Evolutionary conservation across 345 rosid genomes (phyloP), one percentile per base, ranked within the genome.

Genomic region (Acer saccharum): DNA sequence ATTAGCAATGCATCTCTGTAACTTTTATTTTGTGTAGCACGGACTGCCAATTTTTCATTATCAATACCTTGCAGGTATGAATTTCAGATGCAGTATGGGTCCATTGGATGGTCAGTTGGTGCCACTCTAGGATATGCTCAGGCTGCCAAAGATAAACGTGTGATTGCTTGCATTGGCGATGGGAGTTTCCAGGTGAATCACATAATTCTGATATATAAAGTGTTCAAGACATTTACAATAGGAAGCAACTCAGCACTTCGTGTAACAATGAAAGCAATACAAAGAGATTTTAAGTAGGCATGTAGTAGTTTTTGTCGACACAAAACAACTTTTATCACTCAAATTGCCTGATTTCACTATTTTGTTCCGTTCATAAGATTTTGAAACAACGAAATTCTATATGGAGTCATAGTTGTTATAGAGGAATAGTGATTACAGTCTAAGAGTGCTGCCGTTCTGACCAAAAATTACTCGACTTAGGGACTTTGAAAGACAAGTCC

Each of bases 51-150:
- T 69, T 62, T 62, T 39, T 58, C 72, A 29, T 77, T 61, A 62
- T 71, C 50, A 35, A 64, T 65, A 68, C 57, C 74, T 21, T 80
- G 54, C 76, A 91, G 95, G 46, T 91, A 89, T 65, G 95, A 91
- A 73, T 91, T 91, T 82, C 95, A 91, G 83, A 91, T 91, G 95
- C 95, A 91, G 67, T 91, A 89, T 77, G 95, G 95, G 78, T 91
- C 95, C 20, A 91, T 91, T 67, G 95, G 95, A 68, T 91, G 95
- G 95, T 88, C 95, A 12, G 93, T 89, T 60, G 95, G 95, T 64
- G 93, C 95, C 23, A 89, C 95, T 3, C 89, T 91, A 57, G 95
- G 95, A 50, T 91, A 91, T 76, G 91, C 93, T 79, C 93, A 91
- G 80, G 93, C 91, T 5, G 91, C 87, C n/a, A 76, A 52, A 70